Evolutionary conservation across 2,329 filamentous ascomycete genomes (phyloP).

Genomic region (Hymenotorrendiella dingleyae): DNA sequence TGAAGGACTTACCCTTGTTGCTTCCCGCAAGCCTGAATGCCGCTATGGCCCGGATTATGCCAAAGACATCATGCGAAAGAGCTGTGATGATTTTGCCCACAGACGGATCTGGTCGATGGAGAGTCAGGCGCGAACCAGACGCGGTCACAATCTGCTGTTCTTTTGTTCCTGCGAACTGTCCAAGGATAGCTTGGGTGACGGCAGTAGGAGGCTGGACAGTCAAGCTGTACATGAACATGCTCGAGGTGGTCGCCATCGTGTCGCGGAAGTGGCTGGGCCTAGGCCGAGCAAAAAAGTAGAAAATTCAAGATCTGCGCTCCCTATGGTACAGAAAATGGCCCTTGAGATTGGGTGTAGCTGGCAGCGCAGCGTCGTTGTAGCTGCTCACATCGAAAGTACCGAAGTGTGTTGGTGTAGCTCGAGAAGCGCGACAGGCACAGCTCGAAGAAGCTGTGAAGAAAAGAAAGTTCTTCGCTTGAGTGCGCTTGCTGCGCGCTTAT

Average conservation of each 20-base stretch:
- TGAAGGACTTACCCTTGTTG: constrained; percentile 76
- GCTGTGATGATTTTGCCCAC: constrained; percentile 83
- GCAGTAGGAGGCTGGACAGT: constrained; percentile 90
- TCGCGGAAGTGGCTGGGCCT: constrained; percentile 24
- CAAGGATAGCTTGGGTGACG: constrained; percentile 83
- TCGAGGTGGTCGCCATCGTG: constrained; percentile 90
- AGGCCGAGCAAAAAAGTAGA: constrained; percentile 18
- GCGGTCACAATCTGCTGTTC: constrained; percentile 97
- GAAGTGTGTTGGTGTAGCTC: no score
- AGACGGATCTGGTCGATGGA: constrained; percentile 78
- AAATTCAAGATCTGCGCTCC: not conserved
- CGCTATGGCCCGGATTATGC: constrained; percentile 84
- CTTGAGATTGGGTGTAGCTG: constrained; percentile 14
- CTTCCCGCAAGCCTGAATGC: constrained; percentile 90
- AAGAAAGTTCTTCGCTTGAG: not conserved
- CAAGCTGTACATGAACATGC: constrained; percentile 97
- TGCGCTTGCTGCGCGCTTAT: no score
- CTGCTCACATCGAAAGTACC: constrained; percentile 6
- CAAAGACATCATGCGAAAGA: constrained; percentile 90
- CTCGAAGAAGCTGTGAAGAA: not conserved
- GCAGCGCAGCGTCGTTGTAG: constrained; percentile 15
- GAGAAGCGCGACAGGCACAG: not conserved
- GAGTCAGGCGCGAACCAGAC: constrained; percentile 80
- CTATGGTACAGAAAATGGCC: not conserved
- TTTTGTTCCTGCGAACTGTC: constrained; percentile 92